phyloP scores from a whole-genome alignment of 768 basidiomycete genomes.

The Lactarius sp. region DNA sequence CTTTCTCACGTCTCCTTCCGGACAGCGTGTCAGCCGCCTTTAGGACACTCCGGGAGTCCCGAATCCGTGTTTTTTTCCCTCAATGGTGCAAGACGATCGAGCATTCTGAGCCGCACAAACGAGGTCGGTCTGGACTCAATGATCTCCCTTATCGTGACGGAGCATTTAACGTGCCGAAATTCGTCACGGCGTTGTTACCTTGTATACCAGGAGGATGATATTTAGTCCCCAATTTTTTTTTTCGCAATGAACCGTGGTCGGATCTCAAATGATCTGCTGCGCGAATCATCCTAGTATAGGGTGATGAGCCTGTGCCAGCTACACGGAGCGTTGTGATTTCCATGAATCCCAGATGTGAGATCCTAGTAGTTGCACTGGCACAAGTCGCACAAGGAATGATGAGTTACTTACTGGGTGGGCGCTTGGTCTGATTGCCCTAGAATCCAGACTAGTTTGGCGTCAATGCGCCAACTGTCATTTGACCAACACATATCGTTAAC shows the following conservation, averaged over 20 bases:
- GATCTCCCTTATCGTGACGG: neutral
- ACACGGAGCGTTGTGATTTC: neutral
- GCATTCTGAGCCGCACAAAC: neutral
- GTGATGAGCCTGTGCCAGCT: neutral
- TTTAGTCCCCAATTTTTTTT: neutral
- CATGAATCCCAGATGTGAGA: neutral
- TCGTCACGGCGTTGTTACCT: neutral
- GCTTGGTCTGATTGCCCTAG: neutral
- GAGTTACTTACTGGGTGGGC: neutral
- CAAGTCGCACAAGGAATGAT: constrained; percentile 5
- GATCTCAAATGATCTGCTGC: neutral
- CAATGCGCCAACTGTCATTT: constrained; percentile 4
- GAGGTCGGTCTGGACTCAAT: neutral
- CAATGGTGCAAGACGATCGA: constrained; percentile 4
- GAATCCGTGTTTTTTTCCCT: neutral
- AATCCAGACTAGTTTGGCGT: neutral
- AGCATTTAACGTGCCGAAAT: neutral
- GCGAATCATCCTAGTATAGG: neutral
- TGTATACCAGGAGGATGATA: neutral
- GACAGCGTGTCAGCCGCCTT: neutral
- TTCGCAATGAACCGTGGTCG: neutral
- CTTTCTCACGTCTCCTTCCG: neutral
- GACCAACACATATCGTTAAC: neutral
- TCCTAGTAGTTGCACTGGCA: neutral
- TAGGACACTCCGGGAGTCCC: neutral